Conservation (phyloP, 2,329 filamentous ascomycete genomes). For the Penicillium occitanis region DNA sequence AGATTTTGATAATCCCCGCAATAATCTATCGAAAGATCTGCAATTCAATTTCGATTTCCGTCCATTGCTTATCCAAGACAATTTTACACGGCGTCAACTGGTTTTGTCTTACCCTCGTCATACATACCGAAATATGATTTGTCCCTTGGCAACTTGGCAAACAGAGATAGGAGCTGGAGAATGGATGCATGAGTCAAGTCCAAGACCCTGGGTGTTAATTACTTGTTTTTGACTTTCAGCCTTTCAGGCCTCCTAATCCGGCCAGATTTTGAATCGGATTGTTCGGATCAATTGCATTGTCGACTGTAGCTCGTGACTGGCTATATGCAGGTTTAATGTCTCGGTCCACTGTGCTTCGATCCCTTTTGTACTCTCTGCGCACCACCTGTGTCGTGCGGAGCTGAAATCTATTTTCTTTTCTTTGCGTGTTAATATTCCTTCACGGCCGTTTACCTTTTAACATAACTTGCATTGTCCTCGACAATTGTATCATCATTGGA, state of each 20-base stretch:
- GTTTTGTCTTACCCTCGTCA: constrained; percentile 7
- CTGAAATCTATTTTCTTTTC: background rate
- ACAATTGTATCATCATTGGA: background rate
- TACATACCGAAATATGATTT: background rate
- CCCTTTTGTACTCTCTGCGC: background rate
- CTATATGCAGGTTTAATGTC: background rate
- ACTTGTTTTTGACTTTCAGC: background rate
- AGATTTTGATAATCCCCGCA: constrained; percentile 1
- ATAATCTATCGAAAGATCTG: constrained; percentile 7
- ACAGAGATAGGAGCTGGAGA: background rate
- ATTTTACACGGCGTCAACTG: background rate
- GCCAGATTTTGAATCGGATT: background rate
- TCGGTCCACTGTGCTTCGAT: background rate
- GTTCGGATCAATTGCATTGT: background rate
- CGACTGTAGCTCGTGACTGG: background rate
- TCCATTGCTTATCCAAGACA: background rate
- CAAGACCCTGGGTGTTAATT: background rate
- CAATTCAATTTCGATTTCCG: background rate
- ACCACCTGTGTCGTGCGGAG: background rate
- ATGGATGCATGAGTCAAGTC: background rate
- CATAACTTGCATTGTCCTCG: background rate
- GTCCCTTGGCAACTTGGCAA: constrained; percentile 5
- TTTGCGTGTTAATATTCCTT: constrained; percentile 1
- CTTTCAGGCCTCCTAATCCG: constrained; percentile 1
- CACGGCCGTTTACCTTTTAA: constrained; percentile 2